Base-by-base conservation (phyloP, 2,329 filamentous ascomycete species). In the Alternaria gansuensis region DNA sequence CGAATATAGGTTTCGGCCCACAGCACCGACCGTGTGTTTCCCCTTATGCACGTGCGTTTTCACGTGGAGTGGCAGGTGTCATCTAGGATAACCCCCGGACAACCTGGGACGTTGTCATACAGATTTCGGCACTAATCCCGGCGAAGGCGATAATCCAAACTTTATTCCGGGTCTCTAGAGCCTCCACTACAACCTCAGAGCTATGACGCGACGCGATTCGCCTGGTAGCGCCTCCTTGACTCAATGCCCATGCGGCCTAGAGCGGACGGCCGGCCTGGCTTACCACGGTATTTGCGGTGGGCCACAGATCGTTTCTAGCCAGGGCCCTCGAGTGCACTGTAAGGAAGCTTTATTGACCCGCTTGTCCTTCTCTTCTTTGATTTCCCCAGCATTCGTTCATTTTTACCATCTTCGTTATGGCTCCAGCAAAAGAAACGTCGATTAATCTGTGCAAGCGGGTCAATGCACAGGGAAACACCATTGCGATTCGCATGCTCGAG, bases 381-480 rank as follows among this genome's bases (percentile, higher is more conserved):
- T 33, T 43, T 57, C 46, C 46, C 50, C 44, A 54, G 37, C 49
- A 53, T 37, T 51, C 51, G 41, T 41, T 52, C 41, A 28, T 57
- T 50, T 51, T 34, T 21, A 36, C 21, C 33, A 49, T 48, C 26
- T 56, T 57, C 54, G 63, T 21, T 39, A 76, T 76, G 74, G 68
- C 74, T 64, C 72, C 73, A 43, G 49, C 66, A 56, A 75, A 77
- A 60, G 78, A 80, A 60, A 76, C 75, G 11, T 75, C 80, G 23
- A 69, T 84, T 10, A 82, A 83, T 59, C 78, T 87, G 41, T 88
- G 87, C 75, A 82, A 80, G 62, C 82, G 83, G 68, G 84, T 86
- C 6, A 89, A 87, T 2, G 77, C 82, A 49, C 80, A 87, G 26
- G 82, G 74, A 43, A 76, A 76, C 54, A 69, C 65, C 61, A 88